These are phyloP conservation scores for Stramenopiles sp. DNA, from an alignment of 352 stramenopile genomes.

Conservation along the genomic window DNA sequence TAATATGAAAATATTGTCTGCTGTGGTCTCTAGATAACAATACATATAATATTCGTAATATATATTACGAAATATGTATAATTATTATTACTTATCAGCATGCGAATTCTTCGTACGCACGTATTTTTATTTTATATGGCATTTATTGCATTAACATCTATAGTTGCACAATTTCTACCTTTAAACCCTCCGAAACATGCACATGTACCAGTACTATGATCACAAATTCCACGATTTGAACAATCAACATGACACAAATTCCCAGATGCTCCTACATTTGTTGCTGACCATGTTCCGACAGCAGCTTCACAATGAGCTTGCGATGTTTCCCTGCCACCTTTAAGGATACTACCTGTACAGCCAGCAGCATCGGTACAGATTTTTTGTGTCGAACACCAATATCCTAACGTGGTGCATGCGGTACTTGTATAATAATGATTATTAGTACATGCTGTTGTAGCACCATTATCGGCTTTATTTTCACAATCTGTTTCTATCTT, in stretches of 20 bases:
- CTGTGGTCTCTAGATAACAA: too few relatives aligned
- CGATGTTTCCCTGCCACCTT: not conserved
- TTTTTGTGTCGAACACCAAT: not conserved
- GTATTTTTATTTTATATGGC: not conserved
- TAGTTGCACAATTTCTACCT: conserved; percentile 29
- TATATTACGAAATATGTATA: too few relatives aligned
- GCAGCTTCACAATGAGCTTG: not conserved
- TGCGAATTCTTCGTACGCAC: too few relatives aligned
- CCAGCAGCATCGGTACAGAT: not conserved
- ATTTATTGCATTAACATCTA: not conserved
- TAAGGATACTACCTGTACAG: not conserved
- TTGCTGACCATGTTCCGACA: conserved; percentile 21
- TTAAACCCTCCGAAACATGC: conserved; percentile 65
- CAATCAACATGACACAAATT: conserved; percentile 78
- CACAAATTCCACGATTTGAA: conserved; percentile 64
- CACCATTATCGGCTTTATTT: conserved; percentile 18
- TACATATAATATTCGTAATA: not conserved
- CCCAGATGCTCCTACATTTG: conserved; percentile 28
- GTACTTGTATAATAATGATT: not conserved
- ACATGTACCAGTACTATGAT: conserved; percentile 56
- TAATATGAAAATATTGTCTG: too few relatives aligned
- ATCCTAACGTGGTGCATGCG: not conserved
- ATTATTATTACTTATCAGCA: too few relatives aligned
- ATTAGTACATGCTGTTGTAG: not conserved
- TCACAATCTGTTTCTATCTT: conserved; percentile 58